Percentiles rank a stretch among this genome's conserved stretches.
phyloP scores from a whole-genome alignment of 2,329 filamentous ascomycete species.

The Calonectria leucothoes region DNA sequence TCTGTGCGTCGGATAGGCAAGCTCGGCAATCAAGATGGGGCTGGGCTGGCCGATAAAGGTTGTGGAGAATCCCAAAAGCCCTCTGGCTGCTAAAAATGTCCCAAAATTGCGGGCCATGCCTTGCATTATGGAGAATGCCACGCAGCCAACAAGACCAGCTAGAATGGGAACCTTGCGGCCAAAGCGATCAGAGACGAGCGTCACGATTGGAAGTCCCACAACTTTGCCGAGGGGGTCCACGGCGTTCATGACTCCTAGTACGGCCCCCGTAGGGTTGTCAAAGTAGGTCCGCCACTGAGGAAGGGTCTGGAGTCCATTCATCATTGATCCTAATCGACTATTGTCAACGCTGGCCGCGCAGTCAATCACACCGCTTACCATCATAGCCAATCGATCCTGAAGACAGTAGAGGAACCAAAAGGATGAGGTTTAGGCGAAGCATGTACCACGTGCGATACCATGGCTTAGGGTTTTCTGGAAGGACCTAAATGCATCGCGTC shows the following conservation, averaged over 20 bases:
- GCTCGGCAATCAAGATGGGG: slow-evolving; percentile 45
- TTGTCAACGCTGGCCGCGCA: neutral
- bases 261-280: slow-evolving; percentile 45
- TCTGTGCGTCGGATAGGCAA: slow-evolving; percentile 47
- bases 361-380: slow-evolving; percentile 39
- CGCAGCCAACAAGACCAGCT: slow-evolving; percentile 44
- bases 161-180: slow-evolving; percentile 53
- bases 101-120: slow-evolving; percentile 34
- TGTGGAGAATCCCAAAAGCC: slow-evolving; percentile 45
- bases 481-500: slow-evolving; percentile 34
- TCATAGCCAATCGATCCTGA: slow-evolving; percentile 55
- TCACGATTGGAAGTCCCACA: slow-evolving; percentile 47
- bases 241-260: slow-evolving; percentile 50
- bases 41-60: slow-evolving; percentile 43
- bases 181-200: slow-evolving; percentile 49
- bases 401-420: slow-evolving; percentile 54
- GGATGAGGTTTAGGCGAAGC: slow-evolving; percentile 53
- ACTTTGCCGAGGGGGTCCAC: slow-evolving; percentile 52
- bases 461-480: slow-evolving; percentile 50
- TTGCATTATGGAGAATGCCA: slow-evolving; percentile 46
- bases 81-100: slow-evolving; percentile 44
- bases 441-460: slow-evolving; percentile 56
- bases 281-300: slow-evolving; percentile 54
- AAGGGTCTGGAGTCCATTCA: slow-evolving; percentile 57
- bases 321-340: slow-evolving; percentile 45